Percentiles rank a stretch among this genome's conserved stretches.
Conservation (phyloP, 192 early-diverging fungal species). For the Pilaira anomala region DNA sequence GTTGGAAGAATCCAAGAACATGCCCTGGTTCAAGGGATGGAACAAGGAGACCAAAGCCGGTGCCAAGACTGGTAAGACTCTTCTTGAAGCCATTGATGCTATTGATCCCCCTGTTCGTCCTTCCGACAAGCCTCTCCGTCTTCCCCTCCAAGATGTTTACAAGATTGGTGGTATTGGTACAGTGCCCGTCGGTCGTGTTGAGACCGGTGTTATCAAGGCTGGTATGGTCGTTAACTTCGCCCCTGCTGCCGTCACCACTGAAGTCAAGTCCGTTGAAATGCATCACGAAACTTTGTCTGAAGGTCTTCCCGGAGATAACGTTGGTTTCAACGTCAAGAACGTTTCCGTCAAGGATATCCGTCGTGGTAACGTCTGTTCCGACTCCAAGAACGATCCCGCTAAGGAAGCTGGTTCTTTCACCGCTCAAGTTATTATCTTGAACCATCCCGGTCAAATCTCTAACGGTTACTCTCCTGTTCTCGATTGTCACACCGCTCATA, state of each 20-base stretch:
- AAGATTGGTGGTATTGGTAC: constrained; percentile 99
- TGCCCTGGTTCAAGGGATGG: constrained; percentile 99
- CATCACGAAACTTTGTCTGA: constrained; percentile 90
- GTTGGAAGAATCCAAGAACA: constrained; percentile 90
- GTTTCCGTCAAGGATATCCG: constrained; percentile 97
- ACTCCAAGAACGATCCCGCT: constrained; percentile 97
- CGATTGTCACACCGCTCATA: constrained; percentile 96
- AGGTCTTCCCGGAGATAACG: constrained; percentile 94
- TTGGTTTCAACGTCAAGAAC: constrained; percentile 99
- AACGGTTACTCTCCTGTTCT: constrained; percentile 94
- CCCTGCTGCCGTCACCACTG: constrained; percentile 55
- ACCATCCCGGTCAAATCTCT: constrained; percentile 94
- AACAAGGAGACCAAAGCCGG: constrained; percentile 84
- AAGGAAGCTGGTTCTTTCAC: constrained; percentile 87
- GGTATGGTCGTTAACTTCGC: constrained; percentile 17
- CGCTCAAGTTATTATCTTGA: constrained; percentile 95
- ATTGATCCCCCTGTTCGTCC: constrained; percentile 89
- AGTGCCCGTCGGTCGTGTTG: constrained; percentile 96
- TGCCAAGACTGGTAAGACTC: constrained; percentile 69
- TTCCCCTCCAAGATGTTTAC: constrained; percentile 98
- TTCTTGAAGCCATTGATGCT: constrained; percentile 93
- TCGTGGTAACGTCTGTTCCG: constrained; percentile 92
- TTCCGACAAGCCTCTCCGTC: constrained; percentile 92
- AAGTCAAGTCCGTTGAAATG: constrained; percentile 98
- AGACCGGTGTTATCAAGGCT: constrained; percentile 87